Base-by-base conservation (phyloP, 192 early-diverging fungal species). In the Entomortierella chlamydospora region DNA sequence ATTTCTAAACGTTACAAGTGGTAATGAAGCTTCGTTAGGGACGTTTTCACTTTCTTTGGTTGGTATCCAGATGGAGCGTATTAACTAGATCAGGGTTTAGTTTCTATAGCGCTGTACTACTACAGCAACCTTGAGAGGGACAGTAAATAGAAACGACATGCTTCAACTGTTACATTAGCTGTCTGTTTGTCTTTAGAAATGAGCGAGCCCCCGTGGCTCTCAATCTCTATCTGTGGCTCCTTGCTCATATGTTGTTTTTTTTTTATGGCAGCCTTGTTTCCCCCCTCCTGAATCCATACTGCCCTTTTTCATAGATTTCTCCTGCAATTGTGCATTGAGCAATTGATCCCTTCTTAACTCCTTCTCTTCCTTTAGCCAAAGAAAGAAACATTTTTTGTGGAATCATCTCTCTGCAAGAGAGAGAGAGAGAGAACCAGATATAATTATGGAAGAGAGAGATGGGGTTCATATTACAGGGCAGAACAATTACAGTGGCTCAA, bases 1-100 rank as follows among this genome's bases (percentile, higher is more conserved):
- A 98, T 90, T 52, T 93, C 95, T 95, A 78, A 34, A 17, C 20
- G 23, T 23, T 37, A 61, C 11, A 62, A 34, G 57, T 55, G 61
- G 20, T 26, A 17, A 41, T 18, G 12, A 23, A 56, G 58, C 4
- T 37, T 37, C 34, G 4, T 37, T 37, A 7, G 10, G 34, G 34
- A 7, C 34, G 10, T 4, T 7, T 7, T 37, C 4, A 37, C 10
- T 37, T 37, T 10, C n/a, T n/a, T n/a, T n/a, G n/a, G n/a, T n/a
- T n/a, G n/a, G n/a, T n/a, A n/a, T n/a, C n/a, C n/a, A n/a, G n/a
- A n/a, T n/a, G n/a, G n/a, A 37, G 34, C 10, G 34, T 10, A 37
- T 37, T 37, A 37, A 37, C 34, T 7, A 37, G 34, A 47, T 17
- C 45, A 47, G 45, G 45, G 45, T 47, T 15, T 47, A 47, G 45